Conservation (phyloP, 176 grass and related monocot genomes). For the sorghum (Sorghum bicolor) region DNA sequence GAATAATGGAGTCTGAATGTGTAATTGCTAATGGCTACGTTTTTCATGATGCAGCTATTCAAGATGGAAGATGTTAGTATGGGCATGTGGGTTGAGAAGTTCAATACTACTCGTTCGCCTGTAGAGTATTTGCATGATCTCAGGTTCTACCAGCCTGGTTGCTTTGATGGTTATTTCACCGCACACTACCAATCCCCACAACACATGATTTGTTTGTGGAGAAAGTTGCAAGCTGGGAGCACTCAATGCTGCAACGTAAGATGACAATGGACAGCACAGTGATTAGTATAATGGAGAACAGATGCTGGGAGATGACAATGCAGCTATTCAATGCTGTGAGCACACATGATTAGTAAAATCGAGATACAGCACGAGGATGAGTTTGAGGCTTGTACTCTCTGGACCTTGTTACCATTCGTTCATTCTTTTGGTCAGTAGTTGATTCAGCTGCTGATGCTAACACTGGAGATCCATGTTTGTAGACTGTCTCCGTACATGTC, state of each 20-base stretch:
- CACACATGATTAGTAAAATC: too few species aligned
- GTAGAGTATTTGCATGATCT: conserved; percentile 54
- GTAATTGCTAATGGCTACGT: background rate
- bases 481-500: conserved; percentile 20
- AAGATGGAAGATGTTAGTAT: conserved; percentile 67
- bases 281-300: background rate
- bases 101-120: conserved; percentile 12
- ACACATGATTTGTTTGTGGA: conserved; percentile 71
- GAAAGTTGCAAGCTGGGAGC: conserved; percentile 47
- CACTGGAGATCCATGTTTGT: background rate
- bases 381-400: background rate
- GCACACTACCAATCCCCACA: conserved; percentile 74
- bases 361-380: background rate
- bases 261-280: background rate
- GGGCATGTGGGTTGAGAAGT: conserved; percentile 77
- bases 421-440: conserved; percentile 24
- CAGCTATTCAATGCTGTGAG: too few species aligned
- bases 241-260: conserved; percentile 59
- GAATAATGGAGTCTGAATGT: background rate
- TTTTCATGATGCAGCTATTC: conserved; percentile 15
- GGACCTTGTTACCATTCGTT: background rate
- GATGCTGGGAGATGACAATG: too few species aligned
- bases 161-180: conserved; percentile 59
- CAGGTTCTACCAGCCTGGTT: conserved; percentile 65
- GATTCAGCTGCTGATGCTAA: conserved; percentile 33